Evolutionary conservation across 2,329 filamentous ascomycete genomes (phyloP), one percentile per base, ranked within the genome.

Genomic region (Lecanicillium sp.): DNA sequence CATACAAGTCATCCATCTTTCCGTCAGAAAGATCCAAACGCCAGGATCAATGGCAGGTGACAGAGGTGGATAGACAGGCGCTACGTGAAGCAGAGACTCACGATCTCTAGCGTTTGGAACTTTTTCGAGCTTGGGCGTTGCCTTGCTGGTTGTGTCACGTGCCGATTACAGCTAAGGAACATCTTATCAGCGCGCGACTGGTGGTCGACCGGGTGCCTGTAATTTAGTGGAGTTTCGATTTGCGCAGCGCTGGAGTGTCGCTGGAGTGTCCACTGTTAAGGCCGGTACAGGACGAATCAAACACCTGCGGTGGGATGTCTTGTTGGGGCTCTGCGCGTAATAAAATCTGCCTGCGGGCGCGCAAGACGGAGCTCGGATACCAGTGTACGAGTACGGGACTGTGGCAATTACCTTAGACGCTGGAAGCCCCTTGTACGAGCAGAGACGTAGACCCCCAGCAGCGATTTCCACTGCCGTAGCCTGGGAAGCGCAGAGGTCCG

Each of bases 1-100:
- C 90, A 62, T 96, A 95, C 52, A 95, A 80, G 64, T 95, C 89
- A 70, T 95, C 89, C 88, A 95, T 92, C 53, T 52, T 59, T 48
- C 39, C 43, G 28, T 17, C 8, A n/a, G 6, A 18, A 30, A 46
- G 40, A 40, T 48, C 33, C 35, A 41, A 19, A 36, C 31, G 38
- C 41, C 28, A 16, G 19, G 30, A 42, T 41, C 40, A 48, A 47
- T 55, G 44, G 51, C 45, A 43, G 42, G 42, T 43, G 45, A 42
- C 45, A 39, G 42, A 37, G 36, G 41, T 20, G 40, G 40, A 46
- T 36, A 39, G 39, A 37, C 14, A 37, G 22, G 15, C 33, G 17
- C 30, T 37, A 17, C 28, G 29, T 16, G 28, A 22, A 28, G 14
- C 40, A 28, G 11, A 7, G 15, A 14, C 20, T n/a, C 28, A 22